Conservation (phyloP, 2,329 filamentous ascomycete species). For the Verticillium longisporum region DNA sequence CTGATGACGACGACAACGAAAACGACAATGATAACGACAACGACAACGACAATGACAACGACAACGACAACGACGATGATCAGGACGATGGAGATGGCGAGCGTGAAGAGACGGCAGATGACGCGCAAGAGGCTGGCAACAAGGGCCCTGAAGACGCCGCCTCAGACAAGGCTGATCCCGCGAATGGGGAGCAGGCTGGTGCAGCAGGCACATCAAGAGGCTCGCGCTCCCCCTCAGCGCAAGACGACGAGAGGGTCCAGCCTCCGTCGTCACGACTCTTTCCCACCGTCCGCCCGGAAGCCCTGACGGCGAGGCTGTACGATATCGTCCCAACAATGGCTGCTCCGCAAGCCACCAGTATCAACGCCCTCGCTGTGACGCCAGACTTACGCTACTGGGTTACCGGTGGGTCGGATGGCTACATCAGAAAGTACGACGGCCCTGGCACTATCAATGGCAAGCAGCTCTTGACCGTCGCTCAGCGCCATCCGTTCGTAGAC, state of each 20-base stretch:
- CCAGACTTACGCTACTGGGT: constrained; percentile 94
- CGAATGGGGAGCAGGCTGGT: constrained; percentile 24
- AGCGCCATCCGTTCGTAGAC: constrained; percentile 94
- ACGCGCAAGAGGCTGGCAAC: constrained; percentile 2
- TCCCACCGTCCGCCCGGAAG: constrained; percentile 61
- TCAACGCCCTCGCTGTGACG: constrained; percentile 87
- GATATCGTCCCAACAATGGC: constrained; percentile 97
- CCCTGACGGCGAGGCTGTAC: constrained; percentile 73
- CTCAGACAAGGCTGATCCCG: constrained; percentile 14
- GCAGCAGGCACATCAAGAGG: background rate
- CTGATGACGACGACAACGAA: constrained; percentile 25
- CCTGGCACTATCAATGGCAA: constrained; percentile 93
- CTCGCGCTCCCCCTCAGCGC: background rate
- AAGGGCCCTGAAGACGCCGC: background rate
- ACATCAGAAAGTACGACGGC: constrained; percentile 95
- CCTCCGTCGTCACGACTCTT: constrained; percentile 10
- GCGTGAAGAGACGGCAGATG: constrained; percentile 21
- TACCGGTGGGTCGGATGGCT: constrained; percentile 88
- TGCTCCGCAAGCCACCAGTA: constrained; percentile 88
- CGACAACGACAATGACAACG: constrained; percentile 16
- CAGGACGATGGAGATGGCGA: constrained; percentile 15
- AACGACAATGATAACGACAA: too few species aligned
- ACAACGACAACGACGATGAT: constrained; percentile 23
- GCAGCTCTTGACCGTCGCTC: constrained; percentile 85
- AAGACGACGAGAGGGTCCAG: background rate